phyloP scores from a whole-genome alignment of 2,329 filamentous ascomycete species.

The Amauroascus verrucosus region DNA sequence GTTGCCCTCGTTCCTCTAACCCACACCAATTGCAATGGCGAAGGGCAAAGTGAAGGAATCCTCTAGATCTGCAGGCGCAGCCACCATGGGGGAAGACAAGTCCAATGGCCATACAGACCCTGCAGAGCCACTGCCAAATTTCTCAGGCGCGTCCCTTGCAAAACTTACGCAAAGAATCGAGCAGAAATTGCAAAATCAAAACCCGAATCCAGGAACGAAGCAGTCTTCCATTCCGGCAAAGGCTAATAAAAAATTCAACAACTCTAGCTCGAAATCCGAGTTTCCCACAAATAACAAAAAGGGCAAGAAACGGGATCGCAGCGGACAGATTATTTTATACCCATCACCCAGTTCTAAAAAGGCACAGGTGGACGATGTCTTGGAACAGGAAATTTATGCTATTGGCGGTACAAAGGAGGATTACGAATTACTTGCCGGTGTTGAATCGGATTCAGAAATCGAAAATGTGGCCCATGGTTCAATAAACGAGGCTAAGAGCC shows the following conservation, averaged over 20 bases:
- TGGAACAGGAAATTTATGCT: constrained; percentile 37
- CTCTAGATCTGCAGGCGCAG: constrained; percentile 20
- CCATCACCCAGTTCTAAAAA: constrained; percentile 14
- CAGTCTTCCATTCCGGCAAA: background rate
- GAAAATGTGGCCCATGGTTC: constrained; percentile 26
- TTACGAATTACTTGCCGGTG: constrained; percentile 36
- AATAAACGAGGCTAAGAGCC: constrained; percentile 25
- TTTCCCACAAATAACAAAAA: constrained; percentile 15
- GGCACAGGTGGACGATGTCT: constrained; percentile 22
- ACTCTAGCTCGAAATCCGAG: constrained; percentile 22
- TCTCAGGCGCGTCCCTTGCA: constrained; percentile 33
- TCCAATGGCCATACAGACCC: constrained; percentile 18
- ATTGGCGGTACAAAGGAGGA: constrained; percentile 43
- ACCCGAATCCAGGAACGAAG: constrained; percentile 19
- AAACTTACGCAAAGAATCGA: constrained; percentile 36
- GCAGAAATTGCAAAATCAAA: constrained; percentile 29
- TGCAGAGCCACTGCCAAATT: constrained; percentile 24
- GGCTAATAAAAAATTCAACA: constrained; percentile 10
- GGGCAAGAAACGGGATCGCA: constrained; percentile 39
- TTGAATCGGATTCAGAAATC: constrained; percentile 39
- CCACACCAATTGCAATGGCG: constrained; percentile 23
- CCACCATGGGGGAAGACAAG: constrained; percentile 16
- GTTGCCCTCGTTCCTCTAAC: background rate
- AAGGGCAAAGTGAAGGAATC: constrained; percentile 31
- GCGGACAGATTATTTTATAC: constrained; percentile 36